Evolutionary conservation across 305 asterid species (phyloP), one percentile per base, ranked within the genome.

Genomic region (Plantago lanceolata): DNA sequence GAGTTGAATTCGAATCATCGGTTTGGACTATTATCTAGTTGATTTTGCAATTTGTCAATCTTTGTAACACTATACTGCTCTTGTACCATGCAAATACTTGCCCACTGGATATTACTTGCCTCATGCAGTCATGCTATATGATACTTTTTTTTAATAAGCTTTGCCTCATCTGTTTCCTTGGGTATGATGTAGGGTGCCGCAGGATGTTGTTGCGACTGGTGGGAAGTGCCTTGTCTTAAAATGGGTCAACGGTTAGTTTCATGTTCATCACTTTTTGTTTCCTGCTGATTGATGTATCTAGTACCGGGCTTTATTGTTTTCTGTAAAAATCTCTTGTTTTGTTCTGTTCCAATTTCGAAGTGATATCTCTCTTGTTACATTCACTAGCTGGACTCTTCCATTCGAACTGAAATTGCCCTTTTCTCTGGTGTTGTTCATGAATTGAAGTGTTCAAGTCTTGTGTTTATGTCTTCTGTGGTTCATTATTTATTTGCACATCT

Each of bases 191-290:
- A 90, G 97, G 97, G 94, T 90, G 73, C 92, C 94, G 12, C 97
- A 90, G 68, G 97, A 90, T 64, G 81, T 82, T n/a, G 79, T 90
- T 16, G 78, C 97, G 63, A 84, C 87, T 29, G 97, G 97, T 64
- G 97, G 95, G 61, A 90, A 90, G 77, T 82, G 97, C 75, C 69
- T 64, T 24, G 72, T 90, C 52, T 67, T 85, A 47, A 85, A 78
- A 74, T 90, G 97, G 97, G 95, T 90, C 61, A 90, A 81, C 67
- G 97, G 97, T 90, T 64, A 65, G 95, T 78, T 57, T 18, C 48
- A 16, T 64, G 18, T 8, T 18, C 53, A 40, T 54, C 35, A 14
- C 37, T 49, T 62, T 49, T 40, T 17, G 66, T n/a, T 11, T 60
- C 50, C 61, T 37, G 52, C 37, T 50, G 49, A 65, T 65, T 20